Evolutionary conservation across 768 basidiomycete species (phyloP).

Genomic region (Mycena sanguinolenta): DNA sequence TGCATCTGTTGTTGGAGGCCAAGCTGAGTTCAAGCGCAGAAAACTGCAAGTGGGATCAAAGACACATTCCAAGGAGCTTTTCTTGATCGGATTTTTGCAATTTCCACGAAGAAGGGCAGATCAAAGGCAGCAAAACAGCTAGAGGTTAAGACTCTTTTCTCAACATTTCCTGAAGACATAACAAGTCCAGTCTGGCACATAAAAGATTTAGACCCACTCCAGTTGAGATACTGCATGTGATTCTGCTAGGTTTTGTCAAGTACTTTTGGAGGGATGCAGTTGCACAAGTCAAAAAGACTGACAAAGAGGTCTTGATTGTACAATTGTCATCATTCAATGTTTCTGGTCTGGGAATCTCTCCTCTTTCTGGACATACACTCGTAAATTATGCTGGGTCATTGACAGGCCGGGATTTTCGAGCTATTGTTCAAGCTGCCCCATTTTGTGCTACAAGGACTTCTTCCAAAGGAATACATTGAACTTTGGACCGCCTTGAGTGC

Average conservation of each 20-base stretch:
- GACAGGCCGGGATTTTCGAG: slow-evolving; percentile 50
- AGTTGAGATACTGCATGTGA: slow-evolving; percentile 6
- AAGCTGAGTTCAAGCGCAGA: slow-evolving; percentile 36
- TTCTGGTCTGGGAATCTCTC: slow-evolving; percentile 48
- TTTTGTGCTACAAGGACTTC: slow-evolving; percentile 54
- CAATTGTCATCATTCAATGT: slow-evolving; percentile 49
- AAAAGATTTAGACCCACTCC: background rate
- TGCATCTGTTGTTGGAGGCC: slow-evolving; percentile 33
- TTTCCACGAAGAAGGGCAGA: slow-evolving; percentile 34
- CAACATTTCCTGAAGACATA: background rate
- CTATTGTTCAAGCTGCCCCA: slow-evolving; percentile 52
- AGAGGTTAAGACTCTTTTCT: slow-evolving; percentile 25
- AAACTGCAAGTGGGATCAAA: slow-evolving; percentile 49
- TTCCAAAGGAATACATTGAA: slow-evolving; percentile 42
- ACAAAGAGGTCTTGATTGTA: slow-evolving; percentile 43
- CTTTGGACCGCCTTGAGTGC: slow-evolving; percentile 51
- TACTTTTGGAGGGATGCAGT: slow-evolving; percentile 57
- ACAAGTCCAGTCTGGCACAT: background rate
- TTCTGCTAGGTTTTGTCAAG: slow-evolving; percentile 9
- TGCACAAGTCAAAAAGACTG: slow-evolving; percentile 40
- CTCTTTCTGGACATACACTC: slow-evolving; percentile 46
- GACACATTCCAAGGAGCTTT: slow-evolving; percentile 49
- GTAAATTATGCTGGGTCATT: slow-evolving; percentile 56
- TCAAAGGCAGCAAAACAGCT: slow-evolving; percentile 30
- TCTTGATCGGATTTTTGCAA: too few species aligned